Base-by-base conservation (phyloP, 495 filamentous ascomycete species). In the Penicillium egyptiacum region DNA sequence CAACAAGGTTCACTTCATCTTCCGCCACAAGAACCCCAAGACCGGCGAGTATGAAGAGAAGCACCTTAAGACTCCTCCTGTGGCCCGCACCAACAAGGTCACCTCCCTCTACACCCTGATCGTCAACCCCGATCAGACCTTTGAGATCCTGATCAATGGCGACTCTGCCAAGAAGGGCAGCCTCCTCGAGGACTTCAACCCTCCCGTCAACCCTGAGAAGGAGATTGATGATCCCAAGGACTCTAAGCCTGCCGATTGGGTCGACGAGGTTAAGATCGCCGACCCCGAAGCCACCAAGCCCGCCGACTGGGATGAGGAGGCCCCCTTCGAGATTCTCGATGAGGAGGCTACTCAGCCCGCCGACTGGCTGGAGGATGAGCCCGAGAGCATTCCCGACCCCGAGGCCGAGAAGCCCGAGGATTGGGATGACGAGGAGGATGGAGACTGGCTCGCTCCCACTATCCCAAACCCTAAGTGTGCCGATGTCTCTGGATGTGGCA, bases 21-120 rank as follows among this genome's bases (percentile, higher is more conserved):
- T 99, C 88, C 93, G 94, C 72, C 95, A 98, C 89, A 99, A 98
- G 88, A 99, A 98, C 85, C 95, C 95, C 68, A 98, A 96, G 89
- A 97, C 91, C 48, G 92, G 94, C 75, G 93, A 97, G 76, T 99
- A 99, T 66, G 94, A 98, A 83, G 95, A 99, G 88, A 99, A 99
- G 86, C 95, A 99, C 79, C 83, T 98, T 52, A 88, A 84, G 72
- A 81, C 83, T 64, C 86, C 94, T 40, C 91, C 95, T 41, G 78
- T 86, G 49, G 92, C 93, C 68, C 87, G 86, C 66, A 95, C 93
- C 71, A 82, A 83, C 78, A 97, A 97, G 85, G 85, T 88, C 60
- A 88, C 91, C 52, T 86, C 92, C 63, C 85, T 99, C 44, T 99
- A 99, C 81, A 98, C 95, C 47, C 82, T 99, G 59, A 90, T 96